A percentile compares a stretch with the other conserved stretches of the same genome.
These are phyloP conservation scores for Haplosporangium sp. DNA, from an alignment of 371 early-diverging fungal species.

Conservation along the genomic window DNA sequence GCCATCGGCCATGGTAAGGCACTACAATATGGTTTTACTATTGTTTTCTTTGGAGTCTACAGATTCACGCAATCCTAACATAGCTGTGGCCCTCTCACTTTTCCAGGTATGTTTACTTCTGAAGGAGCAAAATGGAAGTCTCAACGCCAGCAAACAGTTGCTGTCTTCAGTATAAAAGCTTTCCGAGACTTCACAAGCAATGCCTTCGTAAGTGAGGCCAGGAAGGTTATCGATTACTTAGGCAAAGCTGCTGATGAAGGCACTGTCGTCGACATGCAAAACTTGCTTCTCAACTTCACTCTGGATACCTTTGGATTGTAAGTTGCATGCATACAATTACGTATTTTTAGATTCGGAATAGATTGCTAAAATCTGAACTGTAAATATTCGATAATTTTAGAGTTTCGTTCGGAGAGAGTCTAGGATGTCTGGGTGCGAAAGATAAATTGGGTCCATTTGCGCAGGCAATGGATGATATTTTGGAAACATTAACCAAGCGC, in stretches of 20 bases:
- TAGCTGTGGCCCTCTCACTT: no score
- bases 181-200: slow-evolving; percentile 67
- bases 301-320: slow-evolving; percentile 63
- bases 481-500: not conserved
- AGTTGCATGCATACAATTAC: not conserved
- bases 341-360: not conserved
- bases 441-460: not conserved
- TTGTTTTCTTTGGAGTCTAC: no score
- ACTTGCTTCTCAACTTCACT: slow-evolving; percentile 61
- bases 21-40: no score
- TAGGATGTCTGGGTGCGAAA: slow-evolving; percentile 29
- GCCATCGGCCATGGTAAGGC: slow-evolving; percentile 20
- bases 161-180: slow-evolving; percentile 74
- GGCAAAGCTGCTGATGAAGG: slow-evolving; percentile 53
- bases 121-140: slow-evolving; percentile 73
- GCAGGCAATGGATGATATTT: no score
- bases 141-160: slow-evolving; percentile 70
- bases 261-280: slow-evolving; percentile 55
- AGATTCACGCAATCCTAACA: not conserved
- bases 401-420: slow-evolving; percentile 33
- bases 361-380: not conserved
- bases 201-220: slow-evolving; percentile 59
- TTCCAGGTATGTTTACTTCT: slow-evolving; percentile 66
- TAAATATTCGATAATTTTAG: not conserved
- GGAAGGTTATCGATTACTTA: slow-evolving; percentile 27